Base-by-base conservation (phyloP, 176 grass and related monocot genomes). In the Phoenix roebelenii region DNA sequence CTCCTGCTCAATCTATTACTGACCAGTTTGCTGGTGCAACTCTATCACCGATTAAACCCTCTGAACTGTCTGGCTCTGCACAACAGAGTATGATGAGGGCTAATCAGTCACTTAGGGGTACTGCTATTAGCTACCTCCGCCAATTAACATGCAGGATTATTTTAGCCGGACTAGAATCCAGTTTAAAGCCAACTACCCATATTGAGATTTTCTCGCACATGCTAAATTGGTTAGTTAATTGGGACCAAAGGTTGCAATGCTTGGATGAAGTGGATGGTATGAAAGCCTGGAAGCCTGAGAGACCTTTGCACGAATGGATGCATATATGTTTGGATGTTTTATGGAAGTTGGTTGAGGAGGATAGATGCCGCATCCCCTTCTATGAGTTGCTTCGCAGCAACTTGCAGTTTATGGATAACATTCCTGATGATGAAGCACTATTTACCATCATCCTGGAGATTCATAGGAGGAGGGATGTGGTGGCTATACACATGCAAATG, bases 401-500 rank as follows among this genome's bases (percentile, higher is more conserved):
- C 63, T 76, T 97, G 64, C 93, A 97, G 71, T 90, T 85, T 61
- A 89, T 97, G 3, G 75, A 88, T 68, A 97, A 97, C 62, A 97
- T 97, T 77, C 93, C 93, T 55, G 85, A 97, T 67, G 87, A 97
- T 25, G 87, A 97, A 67, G 84, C 83, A 12, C 49, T 97, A 61
- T 81, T 97, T 80, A 88, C 84, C 71, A 88, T 97, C 44, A 91
- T 97, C 69, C 79, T 97, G 78, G 93, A 97, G 69, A 91, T 97
- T 54, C 93, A 97, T 59, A 85, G 87, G 65, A 91, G 93, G 70
- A 88, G 93, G 70, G 93, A 97, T 67, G 85, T 91, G 87, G 93
- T 97, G 57, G 89, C 87, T n/a, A 97, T 88, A 84, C 87, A 97
- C 78, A 97, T 97, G 93, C 93, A 97, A 66, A 97, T 97, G 93